These are phyloP conservation scores for Pyricularia sp. DNA, from an alignment of 2,329 filamentous ascomycete species.

Conservation along the genomic window DNA sequence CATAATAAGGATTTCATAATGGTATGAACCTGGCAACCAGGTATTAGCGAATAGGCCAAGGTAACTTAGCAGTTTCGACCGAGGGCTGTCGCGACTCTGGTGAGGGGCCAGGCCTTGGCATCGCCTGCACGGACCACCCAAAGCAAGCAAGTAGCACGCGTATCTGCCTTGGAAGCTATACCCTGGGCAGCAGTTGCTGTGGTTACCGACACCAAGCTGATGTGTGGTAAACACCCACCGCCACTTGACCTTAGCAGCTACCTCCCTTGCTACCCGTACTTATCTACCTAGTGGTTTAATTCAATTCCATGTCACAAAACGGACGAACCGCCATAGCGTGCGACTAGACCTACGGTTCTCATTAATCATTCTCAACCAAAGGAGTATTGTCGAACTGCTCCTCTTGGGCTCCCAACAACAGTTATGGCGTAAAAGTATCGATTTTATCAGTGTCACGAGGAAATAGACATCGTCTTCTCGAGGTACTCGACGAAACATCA, in stretches of 20 bases:
- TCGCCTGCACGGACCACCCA: not conserved
- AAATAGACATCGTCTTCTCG: not conserved
- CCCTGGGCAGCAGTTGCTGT: not conserved
- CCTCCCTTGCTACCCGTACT: not conserved
- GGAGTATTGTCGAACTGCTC: not conserved
- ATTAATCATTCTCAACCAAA: not conserved
- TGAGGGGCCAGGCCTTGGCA: not conserved
- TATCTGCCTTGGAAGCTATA: not conserved
- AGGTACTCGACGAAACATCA: not conserved
- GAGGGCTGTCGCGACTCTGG: not conserved
- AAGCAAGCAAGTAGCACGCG: not conserved
- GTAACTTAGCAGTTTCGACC: not conserved
- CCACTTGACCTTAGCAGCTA: not conserved
- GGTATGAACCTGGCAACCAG: not conserved
- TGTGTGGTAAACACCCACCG: not conserved
- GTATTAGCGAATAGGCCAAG: not conserved
- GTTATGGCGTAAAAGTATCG: not conserved
- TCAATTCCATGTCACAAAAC: not conserved
- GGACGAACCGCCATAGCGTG: not conserved
- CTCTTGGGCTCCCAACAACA: not conserved
- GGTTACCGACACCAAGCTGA: not conserved
- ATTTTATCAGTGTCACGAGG: not conserved
- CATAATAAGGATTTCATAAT: not conserved
- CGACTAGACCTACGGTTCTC: not conserved
- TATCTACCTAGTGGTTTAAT: not conserved